phyloP scores from a whole-genome alignment of 2,329 filamentous ascomycete species.

The Ascocoryne sarcoides region DNA sequence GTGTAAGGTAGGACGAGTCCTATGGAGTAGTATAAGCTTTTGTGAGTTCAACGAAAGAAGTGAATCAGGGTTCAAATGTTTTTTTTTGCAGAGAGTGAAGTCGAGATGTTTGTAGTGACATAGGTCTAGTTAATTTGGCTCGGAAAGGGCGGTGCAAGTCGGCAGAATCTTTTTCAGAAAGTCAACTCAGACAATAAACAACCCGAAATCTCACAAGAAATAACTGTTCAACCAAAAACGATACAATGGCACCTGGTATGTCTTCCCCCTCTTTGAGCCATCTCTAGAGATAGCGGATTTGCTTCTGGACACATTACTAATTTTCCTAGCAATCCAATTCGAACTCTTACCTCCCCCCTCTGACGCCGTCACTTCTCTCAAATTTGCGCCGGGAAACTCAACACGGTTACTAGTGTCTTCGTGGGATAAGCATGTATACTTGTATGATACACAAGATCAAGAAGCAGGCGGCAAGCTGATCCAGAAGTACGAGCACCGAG shows the following conservation, averaged over 20 bases:
- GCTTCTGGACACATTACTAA: slow-evolving; percentile 4
- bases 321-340: slow-evolving; percentile 58
- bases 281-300: neutral
- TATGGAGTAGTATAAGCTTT: no score
- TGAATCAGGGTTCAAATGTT: no score
- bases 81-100: no score
- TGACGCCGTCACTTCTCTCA: slow-evolving; percentile 80
- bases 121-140: no score
- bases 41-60: no score
- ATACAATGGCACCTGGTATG: slow-evolving; percentile 29
- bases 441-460: slow-evolving; percentile 65
- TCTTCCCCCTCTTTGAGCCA: slow-evolving; percentile 3
- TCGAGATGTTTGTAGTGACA: no score
- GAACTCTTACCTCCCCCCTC: slow-evolving; percentile 73
- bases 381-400: slow-evolving; percentile 71
- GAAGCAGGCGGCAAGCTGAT: slow-evolving; percentile 50
- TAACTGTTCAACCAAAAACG: neutral
- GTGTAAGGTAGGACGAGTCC: no score
- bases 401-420: slow-evolving; percentile 79
- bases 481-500: slow-evolving; percentile 68
- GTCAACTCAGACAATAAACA: neutral
- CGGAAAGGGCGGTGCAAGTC: neutral
- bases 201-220: no score
- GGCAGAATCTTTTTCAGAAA: slow-evolving; percentile 1
- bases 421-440: slow-evolving; percentile 88